Percentiles rank a stretch among this genome's conserved stretches.
Conservation (phyloP, 2,329 filamentous ascomycete genomes). For the Fusarium multiceps region DNA sequence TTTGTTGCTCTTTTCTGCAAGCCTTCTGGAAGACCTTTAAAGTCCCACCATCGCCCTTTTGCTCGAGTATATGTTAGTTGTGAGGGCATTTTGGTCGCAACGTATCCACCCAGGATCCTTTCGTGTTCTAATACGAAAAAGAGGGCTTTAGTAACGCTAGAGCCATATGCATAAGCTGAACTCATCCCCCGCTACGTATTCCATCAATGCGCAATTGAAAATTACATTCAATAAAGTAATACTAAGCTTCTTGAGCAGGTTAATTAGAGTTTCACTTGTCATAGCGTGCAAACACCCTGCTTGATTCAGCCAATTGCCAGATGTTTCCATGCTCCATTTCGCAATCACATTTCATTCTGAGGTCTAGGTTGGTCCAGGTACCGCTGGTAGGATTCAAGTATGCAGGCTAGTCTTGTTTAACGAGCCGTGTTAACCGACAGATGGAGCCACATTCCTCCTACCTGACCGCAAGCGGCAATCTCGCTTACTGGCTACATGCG, state of each 20-base stretch:
- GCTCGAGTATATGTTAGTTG: too few relatives aligned
- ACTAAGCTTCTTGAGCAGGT: too few relatives aligned
- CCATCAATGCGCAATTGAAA: too few relatives aligned
- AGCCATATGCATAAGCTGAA: not conserved
- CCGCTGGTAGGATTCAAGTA: not conserved
- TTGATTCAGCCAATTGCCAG: not conserved
- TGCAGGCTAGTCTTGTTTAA: not conserved
- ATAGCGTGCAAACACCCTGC: not conserved
- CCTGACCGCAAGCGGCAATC: not conserved
- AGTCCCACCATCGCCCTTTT: not conserved
- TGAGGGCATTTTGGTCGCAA: too few relatives aligned
- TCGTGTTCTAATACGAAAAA: not conserved
- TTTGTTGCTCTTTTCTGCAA: not conserved
- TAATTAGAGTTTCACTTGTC: too few relatives aligned
- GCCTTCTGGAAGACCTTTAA: fast-evolving
- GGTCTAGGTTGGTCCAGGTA: not conserved
- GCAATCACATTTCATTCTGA: not conserved
- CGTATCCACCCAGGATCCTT: too few relatives aligned
- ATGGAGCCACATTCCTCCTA: not conserved
- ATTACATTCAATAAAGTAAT: too few relatives aligned
- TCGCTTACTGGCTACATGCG: not conserved
- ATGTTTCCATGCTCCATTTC: not conserved
- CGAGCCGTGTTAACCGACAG: not conserved
- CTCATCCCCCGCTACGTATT: not conserved
- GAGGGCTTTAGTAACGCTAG: too few relatives aligned